These are phyloP conservation scores for Noccaea bulbosa DNA, from an alignment of 345 rosid species.

Conservation along the genomic window DNA sequence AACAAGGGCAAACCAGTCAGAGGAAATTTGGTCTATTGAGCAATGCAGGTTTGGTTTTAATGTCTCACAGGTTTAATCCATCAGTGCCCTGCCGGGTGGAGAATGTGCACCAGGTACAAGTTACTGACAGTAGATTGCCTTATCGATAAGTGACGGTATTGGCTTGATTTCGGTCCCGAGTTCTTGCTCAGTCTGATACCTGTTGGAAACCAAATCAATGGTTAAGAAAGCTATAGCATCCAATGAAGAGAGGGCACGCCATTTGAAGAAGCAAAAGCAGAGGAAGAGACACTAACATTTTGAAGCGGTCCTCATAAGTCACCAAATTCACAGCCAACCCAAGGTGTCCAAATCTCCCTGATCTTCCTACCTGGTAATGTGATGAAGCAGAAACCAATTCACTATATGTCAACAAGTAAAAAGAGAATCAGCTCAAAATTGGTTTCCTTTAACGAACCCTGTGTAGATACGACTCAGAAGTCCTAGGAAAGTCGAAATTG, in stretches of 20 bases:
- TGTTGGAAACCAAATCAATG: conserved; percentile 41
- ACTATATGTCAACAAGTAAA: not conserved
- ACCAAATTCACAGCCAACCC: conserved; percentile 98
- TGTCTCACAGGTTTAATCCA: conserved; percentile 25
- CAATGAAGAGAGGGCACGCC: not conserved
- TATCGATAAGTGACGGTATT: conserved; percentile 95
- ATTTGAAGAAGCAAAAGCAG: not conserved
- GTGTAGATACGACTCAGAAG: conserved; percentile 93
- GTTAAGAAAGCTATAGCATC: not conserved
- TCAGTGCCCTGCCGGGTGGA: conserved; percentile 22
- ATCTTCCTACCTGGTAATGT: conserved; percentile 79
- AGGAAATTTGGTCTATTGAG: conserved; percentile 1
- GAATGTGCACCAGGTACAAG: conserved; percentile 26
- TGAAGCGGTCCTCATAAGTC: conserved; percentile 97
- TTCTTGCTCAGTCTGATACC: conserved; percentile 99
- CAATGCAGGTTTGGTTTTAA: conserved; percentile 4
- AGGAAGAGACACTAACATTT: conserved; percentile 57
- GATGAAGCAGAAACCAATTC: conserved; percentile 11
- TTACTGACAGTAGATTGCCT: conserved; percentile 91
- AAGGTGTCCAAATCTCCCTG: conserved; percentile 98
- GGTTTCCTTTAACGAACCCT: conserved; percentile 60
- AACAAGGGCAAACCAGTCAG: conserved; percentile 7
- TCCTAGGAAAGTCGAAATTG: conserved; percentile 96
- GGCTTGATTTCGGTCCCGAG: conserved; percentile 99
- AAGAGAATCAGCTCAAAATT: not conserved